A percentile compares a stretch with the other conserved stretches of the same genome.
phyloP scores from a whole-genome alignment of 202 grass and related monocot species.

The Alloteropsis angusta region DNA sequence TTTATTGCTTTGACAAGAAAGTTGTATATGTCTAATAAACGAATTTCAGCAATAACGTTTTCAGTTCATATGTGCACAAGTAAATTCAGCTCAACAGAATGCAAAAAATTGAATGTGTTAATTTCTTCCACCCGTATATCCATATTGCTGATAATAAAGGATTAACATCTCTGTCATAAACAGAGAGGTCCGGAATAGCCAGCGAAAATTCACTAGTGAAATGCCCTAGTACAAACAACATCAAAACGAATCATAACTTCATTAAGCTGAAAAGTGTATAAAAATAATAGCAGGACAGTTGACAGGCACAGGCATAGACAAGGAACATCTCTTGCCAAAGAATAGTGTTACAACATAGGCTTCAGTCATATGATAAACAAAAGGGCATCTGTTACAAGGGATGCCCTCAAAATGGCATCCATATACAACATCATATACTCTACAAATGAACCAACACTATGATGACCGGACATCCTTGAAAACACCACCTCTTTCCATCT shows the following conservation, averaged over 20 bases:
- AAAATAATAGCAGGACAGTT: not conserved
- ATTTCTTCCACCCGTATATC: not conserved
- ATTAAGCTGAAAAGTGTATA: not conserved
- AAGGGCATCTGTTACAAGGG: conserved; percentile 20
- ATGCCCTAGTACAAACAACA: not conserved
- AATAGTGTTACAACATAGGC: conserved; percentile 43
- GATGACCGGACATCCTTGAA: conserved; percentile 84
- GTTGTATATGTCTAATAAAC: no score
- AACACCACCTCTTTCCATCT: conserved; percentile 74
- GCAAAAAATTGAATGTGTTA: not conserved
- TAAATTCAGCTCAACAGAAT: not conserved
- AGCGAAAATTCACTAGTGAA: not conserved
- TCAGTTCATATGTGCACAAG: not conserved
- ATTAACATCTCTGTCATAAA: not conserved
- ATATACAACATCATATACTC: conserved; percentile 42
- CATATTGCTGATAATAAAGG: not conserved
- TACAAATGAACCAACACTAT: conserved; percentile 33
- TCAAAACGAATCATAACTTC: conserved; percentile 1
- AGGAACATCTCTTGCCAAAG: conserved; percentile 12
- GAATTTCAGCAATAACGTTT: not conserved
- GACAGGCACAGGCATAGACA: not conserved
- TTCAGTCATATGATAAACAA: conserved; percentile 19
- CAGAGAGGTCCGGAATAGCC: not conserved
- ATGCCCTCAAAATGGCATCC: conserved; percentile 30
- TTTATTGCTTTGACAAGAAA: no score